These are phyloP conservation scores for Populus ilicifolia DNA, from an alignment of 345 rosid genomes.

Conservation along the genomic window DNA sequence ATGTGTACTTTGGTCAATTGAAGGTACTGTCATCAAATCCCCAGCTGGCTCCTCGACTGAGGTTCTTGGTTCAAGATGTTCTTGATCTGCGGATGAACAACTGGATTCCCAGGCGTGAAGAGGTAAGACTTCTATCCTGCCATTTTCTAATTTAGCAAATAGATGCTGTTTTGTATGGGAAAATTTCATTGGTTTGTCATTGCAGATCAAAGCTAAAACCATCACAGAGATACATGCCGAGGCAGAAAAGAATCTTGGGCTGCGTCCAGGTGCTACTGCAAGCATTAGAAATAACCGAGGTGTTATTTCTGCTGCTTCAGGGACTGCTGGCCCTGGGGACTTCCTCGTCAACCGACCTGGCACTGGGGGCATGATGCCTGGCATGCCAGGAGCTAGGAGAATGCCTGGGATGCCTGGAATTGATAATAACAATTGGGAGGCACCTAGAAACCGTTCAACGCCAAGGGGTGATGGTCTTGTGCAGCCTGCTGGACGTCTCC, in stretches of 20 bases:
- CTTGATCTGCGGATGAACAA: conserved; percentile 72
- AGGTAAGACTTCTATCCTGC: conserved; percentile 39
- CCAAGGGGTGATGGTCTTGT: conserved; percentile 68
- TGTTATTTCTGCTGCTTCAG: conserved; percentile 43
- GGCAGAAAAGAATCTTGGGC: conserved; percentile 82
- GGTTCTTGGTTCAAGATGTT: conserved; percentile 79
- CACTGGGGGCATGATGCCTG: conserved; percentile 95
- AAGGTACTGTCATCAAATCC: conserved; percentile 61
- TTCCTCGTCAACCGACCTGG: conserved; percentile 77
- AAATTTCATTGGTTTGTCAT: conserved; percentile 7
- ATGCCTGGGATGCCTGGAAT: conserved; percentile 95
- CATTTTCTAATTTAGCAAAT: not conserved
- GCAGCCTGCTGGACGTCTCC: conserved; percentile 47
- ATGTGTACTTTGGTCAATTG: conserved; percentile 54
- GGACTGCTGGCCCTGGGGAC: conserved; percentile 51
- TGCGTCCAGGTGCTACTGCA: conserved; percentile 93
- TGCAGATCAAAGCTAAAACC: conserved; percentile 86
- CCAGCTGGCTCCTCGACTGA: conserved; percentile 58
- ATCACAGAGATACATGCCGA: conserved; percentile 89
- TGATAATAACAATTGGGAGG: conserved; percentile 83
- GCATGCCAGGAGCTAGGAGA: conserved; percentile 89
- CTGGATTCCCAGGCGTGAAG: conserved; percentile 95
- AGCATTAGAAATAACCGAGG: conserved; percentile 63
- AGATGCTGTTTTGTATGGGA: not conserved
- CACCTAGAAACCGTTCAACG: conserved; percentile 57